Base-by-base conservation (phyloP, 2,329 filamentous ascomycete species). In the Kalmusia sp. region DNA sequence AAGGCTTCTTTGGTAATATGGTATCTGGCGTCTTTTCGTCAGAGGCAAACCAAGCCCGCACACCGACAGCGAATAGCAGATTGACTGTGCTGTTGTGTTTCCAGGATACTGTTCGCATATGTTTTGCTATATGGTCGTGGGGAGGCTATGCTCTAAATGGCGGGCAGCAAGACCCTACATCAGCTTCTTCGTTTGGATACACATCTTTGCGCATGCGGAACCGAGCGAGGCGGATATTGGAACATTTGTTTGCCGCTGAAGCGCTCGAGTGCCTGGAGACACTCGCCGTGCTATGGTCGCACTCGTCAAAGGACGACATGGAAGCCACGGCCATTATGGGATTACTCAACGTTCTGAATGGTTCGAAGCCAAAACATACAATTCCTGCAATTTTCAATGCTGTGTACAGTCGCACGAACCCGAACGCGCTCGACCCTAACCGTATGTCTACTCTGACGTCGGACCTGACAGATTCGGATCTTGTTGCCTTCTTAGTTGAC, bases 51-150 rank as follows among this genome's bases (percentile, higher is more conserved):
- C 90, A 93, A 55, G 83, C 86, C n/a, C 87, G 92, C 43, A 92
- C 88, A 54, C 86, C 88, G 6, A 92, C 91, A n/a, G 92, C 93
- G 7, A 99, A 98, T 67, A 93, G 95, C 64, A 86, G 93, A 39
- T 81, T 99, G 19, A 98, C 95, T 0, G 93, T 99, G 17, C 82
- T 97, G 37, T 81, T 99, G n/a, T 96, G 93, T 9, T 96, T 99
- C 70, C 93, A 98, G 73, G 96, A 99, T 71, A 92, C 93, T 1
- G 91, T 98, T 53, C 87, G 92, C 21, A 90, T 96, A 44, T 96
- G 93, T 73, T 96, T 96, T 70, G 86, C 82, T 11, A 96, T 99
- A 47, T 99, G 96, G 95, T 90, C 91, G 0, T 99, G 95, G 93
- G 91, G 84, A 12, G 84, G 90, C 5, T 85, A 88, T 67, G 83